These are phyloP conservation scores for Exophiala oligosperma DNA, from an alignment of 2,329 filamentous ascomycete species.

Conservation along the genomic window DNA sequence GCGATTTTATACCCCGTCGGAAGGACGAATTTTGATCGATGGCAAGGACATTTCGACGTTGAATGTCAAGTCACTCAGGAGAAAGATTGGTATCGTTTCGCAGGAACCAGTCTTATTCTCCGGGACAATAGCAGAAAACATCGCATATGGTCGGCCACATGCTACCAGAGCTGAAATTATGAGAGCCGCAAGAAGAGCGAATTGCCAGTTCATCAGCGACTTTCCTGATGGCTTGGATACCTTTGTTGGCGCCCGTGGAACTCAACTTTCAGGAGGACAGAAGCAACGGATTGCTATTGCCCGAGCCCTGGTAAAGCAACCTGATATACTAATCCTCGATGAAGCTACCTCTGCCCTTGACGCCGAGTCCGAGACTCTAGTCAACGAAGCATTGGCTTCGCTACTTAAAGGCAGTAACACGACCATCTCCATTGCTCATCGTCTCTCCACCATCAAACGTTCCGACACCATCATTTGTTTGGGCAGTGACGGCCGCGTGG, in stretches of 20 bases:
- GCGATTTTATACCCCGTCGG: conserved; percentile 83
- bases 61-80: conserved; percentile 89
- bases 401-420: conserved; percentile 87
- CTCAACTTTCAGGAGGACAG: conserved; percentile 91
- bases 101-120: conserved; percentile 96
- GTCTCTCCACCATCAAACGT: conserved; percentile 92
- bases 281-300: conserved; percentile 98
- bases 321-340: conserved; percentile 94
- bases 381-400: conserved; percentile 82
- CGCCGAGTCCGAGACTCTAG: conserved; percentile 93
- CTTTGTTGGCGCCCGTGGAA: conserved; percentile 85
- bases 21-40: conserved; percentile 77
- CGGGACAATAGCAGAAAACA: conserved; percentile 74
- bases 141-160: conserved; percentile 81
- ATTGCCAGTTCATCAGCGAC: conserved; percentile 95
- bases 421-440: conserved; percentile 95
- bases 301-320: conserved; percentile 88
- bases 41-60: conserved; percentile 79
- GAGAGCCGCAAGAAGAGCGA: conserved; percentile 82
- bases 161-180: conserved; percentile 81
- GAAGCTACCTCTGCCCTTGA: conserved; percentile 95
- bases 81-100: conserved; percentile 91
- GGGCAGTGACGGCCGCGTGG: conserved; percentile 80
- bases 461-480: conserved; percentile 94
- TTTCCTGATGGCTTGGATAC: conserved; percentile 96